Conservation (phyloP, 257 asterid genomes). For the Salvia miltiorrhiza region DNA sequence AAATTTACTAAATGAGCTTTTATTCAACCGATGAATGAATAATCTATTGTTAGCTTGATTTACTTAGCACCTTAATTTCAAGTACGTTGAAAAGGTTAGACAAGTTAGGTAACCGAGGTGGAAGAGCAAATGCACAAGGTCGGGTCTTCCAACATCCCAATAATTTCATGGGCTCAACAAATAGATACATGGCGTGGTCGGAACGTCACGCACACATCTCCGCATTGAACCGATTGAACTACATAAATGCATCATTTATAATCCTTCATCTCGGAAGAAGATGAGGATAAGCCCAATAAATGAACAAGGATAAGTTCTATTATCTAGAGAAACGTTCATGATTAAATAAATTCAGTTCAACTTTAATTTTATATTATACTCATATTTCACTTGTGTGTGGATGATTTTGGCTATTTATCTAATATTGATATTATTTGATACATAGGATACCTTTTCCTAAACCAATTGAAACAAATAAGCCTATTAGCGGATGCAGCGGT, state of each 20-base stretch:
- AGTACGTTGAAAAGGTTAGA: not conserved
- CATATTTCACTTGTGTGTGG: too few species aligned
- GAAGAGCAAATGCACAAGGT: not conserved
- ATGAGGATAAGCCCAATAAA: not conserved
- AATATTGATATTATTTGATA: too few species aligned
- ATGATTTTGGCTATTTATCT: too few species aligned
- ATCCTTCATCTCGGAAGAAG: not conserved
- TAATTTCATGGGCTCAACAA: not conserved
- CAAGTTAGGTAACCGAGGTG: slow-evolving; percentile 14
- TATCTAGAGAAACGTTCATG: not conserved
- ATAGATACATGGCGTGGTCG: slow-evolving; percentile 28
- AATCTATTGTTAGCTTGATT: too few species aligned
- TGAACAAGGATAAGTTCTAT: not conserved
- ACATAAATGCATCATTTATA: not conserved
- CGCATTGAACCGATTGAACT: slow-evolving; percentile 18
- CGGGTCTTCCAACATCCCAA: not conserved
- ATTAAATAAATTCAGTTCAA: too few species aligned
- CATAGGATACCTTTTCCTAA: too few species aligned
- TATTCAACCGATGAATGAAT: too few species aligned
- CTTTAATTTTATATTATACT: too few species aligned
- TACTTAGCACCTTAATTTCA: too few species aligned
- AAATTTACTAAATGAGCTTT: too few species aligned
- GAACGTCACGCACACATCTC: slow-evolving; percentile 36
- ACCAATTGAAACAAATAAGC: too few species aligned
- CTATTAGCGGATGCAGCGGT: too few species aligned